Evolutionary conservation across 106 monocot species (phyloP).

Genomic region (Phalaenopsis equestris): DNA sequence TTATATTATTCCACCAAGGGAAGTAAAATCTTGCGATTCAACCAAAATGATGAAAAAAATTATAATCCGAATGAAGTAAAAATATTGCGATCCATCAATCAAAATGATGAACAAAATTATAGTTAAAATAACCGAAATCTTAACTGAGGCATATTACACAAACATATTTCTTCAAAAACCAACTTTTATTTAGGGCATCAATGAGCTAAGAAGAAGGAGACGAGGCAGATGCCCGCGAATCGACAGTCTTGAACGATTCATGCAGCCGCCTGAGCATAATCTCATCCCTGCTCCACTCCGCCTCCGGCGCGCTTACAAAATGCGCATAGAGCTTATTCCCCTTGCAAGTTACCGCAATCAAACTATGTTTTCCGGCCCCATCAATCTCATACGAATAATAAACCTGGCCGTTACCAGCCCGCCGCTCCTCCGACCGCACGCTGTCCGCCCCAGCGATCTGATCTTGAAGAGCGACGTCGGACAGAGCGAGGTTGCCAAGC

Average conservation of each 20-base stretch:
- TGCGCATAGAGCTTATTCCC: constrained; percentile 91
- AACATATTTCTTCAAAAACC: too few relatives aligned
- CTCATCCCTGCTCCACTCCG: constrained; percentile 81
- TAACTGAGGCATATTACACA: not conserved
- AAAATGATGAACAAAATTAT: not conserved
- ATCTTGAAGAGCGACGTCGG: constrained; percentile 85
- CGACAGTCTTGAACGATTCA: constrained; percentile 74
- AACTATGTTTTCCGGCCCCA: constrained; percentile 53
- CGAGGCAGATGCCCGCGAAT: constrained; percentile 5
- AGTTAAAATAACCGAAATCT: not conserved
- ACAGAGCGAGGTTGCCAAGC: constrained; percentile 77
- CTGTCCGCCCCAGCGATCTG: constrained; percentile 60
- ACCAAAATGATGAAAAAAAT: too few relatives aligned
- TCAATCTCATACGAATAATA: constrained; percentile 90
- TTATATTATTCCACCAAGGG: too few relatives aligned
- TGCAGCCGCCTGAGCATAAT: constrained; percentile 55
- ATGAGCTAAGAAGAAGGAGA: not conserved
- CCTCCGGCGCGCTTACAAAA: constrained; percentile 76
- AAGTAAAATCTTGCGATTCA: too few relatives aligned
- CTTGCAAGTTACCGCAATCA: constrained; percentile 85
- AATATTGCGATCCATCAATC: not conserved
- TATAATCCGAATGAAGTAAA: too few relatives aligned
- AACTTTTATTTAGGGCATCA: too few relatives aligned
- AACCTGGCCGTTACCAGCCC: constrained; percentile 56
- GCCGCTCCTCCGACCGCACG: constrained; percentile 48